Evolutionary conservation across 176 grass and related monocot species (phyloP), one percentile per base, ranked within the genome.

Genomic region (Otatea glauca): DNA sequence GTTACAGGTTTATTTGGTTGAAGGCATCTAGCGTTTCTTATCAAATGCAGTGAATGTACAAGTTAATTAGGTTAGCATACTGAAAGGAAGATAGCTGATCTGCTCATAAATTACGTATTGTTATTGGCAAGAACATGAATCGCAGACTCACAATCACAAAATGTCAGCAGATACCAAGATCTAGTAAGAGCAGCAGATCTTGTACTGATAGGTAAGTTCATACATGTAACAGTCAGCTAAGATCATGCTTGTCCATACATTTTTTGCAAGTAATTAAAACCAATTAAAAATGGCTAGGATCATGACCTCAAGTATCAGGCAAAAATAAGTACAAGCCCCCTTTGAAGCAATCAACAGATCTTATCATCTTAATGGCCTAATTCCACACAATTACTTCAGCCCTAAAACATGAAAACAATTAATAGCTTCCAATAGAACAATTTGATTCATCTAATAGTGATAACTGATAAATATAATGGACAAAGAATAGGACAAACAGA

Each of bases 11-110:
- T 99, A 79, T 89, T 76, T 59, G 92, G 96, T 88, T 91, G 93
- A 84, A 99, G 93, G 59, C 90, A 88, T 80, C 96, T 99, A 25
- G 91, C 92, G 61, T 99, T 99, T 84, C 96, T 93, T 99, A 88
- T 39, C 24, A 90, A 25, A 86, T 75, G n/a, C 55, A 84, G 69
- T 47, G 2, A 86, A 78, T 20, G 5, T 39, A 80, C 61, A 72
- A 59, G 38, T 82, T n/a, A 92, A 61, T 15, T 21, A 88, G 56
- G 23, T 56, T 37, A 76, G 76, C 18, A 88, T 41, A 61, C 7
- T 56, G 27, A 81, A 39, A 68, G 6, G 81, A 21, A 21, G 44
- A 50, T 65, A 76, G 39, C 17, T 38, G 50, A 72, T 42, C 23
- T 63, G 13, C n/a, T 14, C 25, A 27, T 5, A 63, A 84, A 68